Evolutionary conservation across 2,329 filamentous ascomycete genomes (phyloP).

Genomic region (Lithohypha guttulata): DNA sequence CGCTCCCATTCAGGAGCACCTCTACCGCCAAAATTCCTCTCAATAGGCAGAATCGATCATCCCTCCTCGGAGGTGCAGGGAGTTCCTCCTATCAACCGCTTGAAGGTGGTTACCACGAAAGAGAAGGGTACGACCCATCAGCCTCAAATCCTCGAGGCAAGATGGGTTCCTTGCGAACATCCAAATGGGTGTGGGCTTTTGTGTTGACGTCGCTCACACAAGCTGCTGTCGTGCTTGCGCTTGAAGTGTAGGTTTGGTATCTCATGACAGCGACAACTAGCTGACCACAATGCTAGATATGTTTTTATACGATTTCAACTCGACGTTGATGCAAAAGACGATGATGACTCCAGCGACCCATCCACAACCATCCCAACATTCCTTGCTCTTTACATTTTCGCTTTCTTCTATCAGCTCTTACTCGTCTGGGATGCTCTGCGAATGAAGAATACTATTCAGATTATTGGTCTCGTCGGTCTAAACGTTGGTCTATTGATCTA

Average conservation of each 20-base stretch:
- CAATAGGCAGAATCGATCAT: constrained; percentile 46
- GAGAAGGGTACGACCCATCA: constrained; percentile 37
- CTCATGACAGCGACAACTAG: neutral
- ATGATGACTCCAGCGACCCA: constrained; percentile 24
- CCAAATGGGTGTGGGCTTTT: constrained; percentile 82
- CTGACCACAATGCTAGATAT: constrained; percentile 48
- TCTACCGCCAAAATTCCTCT: constrained; percentile 41
- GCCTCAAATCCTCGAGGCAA: constrained; percentile 19
- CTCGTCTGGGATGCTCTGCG: constrained; percentile 88
- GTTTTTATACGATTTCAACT: constrained; percentile 78
- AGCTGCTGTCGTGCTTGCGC: constrained; percentile 65
- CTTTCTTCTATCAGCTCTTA: constrained; percentile 82
- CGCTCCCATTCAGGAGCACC: constrained; percentile 12
- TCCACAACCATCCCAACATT: constrained; percentile 77
- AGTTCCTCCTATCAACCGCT: constrained; percentile 41
- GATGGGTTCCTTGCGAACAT: constrained; percentile 57
- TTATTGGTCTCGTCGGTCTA: constrained; percentile 88
- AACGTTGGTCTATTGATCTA: constrained; percentile 89
- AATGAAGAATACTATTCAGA: constrained; percentile 94
- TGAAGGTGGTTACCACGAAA: constrained; percentile 40
- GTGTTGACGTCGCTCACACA: constrained; percentile 64
- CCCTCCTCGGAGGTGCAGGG: constrained; percentile 46
- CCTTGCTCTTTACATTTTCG: constrained; percentile 92
- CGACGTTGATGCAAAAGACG: constrained; percentile 34
- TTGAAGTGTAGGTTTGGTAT: constrained; percentile 63